Evolutionary conservation across 768 basidiomycete species (phyloP), one percentile per base, ranked within the genome.

Genomic region (Rhizopogon vesiculosus): DNA sequence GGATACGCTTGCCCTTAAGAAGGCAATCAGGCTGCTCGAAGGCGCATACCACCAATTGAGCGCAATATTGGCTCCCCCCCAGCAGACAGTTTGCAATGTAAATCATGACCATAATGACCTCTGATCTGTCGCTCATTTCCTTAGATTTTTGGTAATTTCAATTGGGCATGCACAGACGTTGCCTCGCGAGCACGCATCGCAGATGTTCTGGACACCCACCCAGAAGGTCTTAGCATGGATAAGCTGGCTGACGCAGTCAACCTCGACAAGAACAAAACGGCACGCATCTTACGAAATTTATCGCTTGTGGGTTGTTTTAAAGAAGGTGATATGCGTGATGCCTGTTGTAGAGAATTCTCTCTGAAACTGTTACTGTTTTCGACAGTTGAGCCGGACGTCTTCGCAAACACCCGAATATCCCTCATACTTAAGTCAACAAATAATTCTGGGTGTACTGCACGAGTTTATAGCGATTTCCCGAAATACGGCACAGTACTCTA

Each of bases 381-480:
- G 7, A 45, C 55, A 67, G 70, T 73, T 7, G 51, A 59, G 8
- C 59, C 60, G 8, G 62, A 70, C 16, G 54, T 54, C 0, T 72
- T 69, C 56, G 65, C 69, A 10, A 72, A 72, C 51, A 73, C 68
- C 43, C 72, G 69, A n/a, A 60, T 72, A 28, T 73, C 72, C 2
- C 62, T 69, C 8, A 45, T 66, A 1, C 61, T 67, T 7, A 59
- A 55, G 42, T 62, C 64, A 10, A 50, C 7, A 31, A 63, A 51
- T 19, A 42, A 55, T 29, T 12, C 56, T 0, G 60, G 59, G 4
- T 61, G 51, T 13, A 52, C 64, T 8, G 50, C 55, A 0, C 55
- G 54, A 9, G 53, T 8, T 29, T 54, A 2, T 1, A 58, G 59
- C 25, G 59, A 66, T 49, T 45, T 55, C 12, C 46, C 57, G 12